Evolutionary conservation across 2,329 filamentous ascomycete genomes (phyloP).

Genomic region (Aspergillus brasiliensis): DNA sequence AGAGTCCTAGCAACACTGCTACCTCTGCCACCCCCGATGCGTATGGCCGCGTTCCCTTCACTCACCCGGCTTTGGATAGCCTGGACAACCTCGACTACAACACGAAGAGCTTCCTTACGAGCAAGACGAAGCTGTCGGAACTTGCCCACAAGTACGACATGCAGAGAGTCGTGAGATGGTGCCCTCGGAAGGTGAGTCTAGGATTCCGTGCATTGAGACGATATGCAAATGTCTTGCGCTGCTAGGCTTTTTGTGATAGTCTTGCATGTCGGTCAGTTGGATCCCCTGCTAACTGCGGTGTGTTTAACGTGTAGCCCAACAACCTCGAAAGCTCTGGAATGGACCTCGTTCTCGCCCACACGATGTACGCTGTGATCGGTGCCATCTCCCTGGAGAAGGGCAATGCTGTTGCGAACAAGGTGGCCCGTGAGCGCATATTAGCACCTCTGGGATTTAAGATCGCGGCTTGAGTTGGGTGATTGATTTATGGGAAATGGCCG

Average conservation of each 20-base stretch:
- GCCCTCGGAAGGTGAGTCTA: constrained; percentile 73
- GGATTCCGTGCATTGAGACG: background rate
- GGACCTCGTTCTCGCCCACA: constrained; percentile 72
- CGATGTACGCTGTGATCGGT: constrained; percentile 82
- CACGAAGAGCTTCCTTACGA: constrained; percentile 63
- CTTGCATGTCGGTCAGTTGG: background rate
- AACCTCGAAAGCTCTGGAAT: constrained; percentile 73
- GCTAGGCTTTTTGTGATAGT: background rate
- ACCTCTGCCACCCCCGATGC: constrained; percentile 45
- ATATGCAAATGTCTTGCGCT: background rate
- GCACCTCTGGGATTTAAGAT: constrained; percentile 48
- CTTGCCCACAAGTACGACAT: constrained; percentile 73
- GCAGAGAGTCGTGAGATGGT: constrained; percentile 79
- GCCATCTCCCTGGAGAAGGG: constrained; percentile 88
- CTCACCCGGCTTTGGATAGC: constrained; percentile 70
- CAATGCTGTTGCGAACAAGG: constrained; percentile 70
- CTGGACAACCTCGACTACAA: constrained; percentile 69
- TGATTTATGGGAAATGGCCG: constrained; percentile 24
- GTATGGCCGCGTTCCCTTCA: constrained; percentile 65
- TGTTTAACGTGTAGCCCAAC: constrained; percentile 51
- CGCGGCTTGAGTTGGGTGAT: constrained; percentile 21
- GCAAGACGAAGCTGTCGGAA: constrained; percentile 65
- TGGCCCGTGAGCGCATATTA: constrained; percentile 77
- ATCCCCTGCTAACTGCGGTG: constrained; percentile 1
- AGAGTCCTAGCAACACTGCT: constrained; percentile 43